A percentile compares a stretch with the other conserved stretches of the same genome.
Evolutionary conservation across 2,329 filamentous ascomycete species (phyloP).

Genomic region (Aspergillus sp.): DNA sequence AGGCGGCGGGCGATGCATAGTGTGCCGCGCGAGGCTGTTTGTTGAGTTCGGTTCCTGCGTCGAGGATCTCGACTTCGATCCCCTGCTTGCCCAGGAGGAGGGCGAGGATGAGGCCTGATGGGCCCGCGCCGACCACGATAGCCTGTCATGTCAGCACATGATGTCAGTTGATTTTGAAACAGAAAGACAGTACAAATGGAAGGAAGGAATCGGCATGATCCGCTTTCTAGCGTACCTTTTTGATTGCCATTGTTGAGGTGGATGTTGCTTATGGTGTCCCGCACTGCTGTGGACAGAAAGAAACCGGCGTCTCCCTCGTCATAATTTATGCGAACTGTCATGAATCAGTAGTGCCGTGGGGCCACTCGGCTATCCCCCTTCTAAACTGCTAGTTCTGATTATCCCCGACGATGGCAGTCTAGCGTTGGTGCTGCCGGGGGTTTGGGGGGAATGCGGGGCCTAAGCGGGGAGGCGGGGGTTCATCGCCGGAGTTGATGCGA

Average conservation of each 20-base stretch:
- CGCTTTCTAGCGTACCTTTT: slow-evolving; percentile 11
- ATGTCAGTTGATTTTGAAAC: neutral
- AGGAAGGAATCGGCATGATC: too few relatives aligned
- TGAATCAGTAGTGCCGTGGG: neutral
- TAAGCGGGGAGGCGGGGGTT: neutral
- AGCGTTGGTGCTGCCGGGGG: too few relatives aligned
- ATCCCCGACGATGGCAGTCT: too few relatives aligned
- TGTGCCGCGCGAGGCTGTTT: slow-evolving; percentile 62
- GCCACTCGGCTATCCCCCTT: neutral
- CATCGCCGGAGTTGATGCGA: neutral
- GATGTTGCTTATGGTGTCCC: neutral
- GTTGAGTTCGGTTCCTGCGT: slow-evolving; percentile 55
- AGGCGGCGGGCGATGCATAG: slow-evolving; percentile 59
- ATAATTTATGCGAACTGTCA: neutral
- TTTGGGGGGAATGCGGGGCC: neutral
- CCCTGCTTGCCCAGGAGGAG: slow-evolving; percentile 33
- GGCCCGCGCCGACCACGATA: slow-evolving; percentile 34
- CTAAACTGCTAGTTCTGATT: neutral
- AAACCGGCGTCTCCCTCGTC: neutral
- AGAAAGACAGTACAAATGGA: too few relatives aligned
- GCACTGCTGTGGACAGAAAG: too few relatives aligned
- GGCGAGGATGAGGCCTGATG: slow-evolving; percentile 30
- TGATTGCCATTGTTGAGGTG: slow-evolving; percentile 12
- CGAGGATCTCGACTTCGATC: slow-evolving; percentile 43
- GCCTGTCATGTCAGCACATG: slow-evolving; percentile 13